Conservation (phyloP, 352 stramenopile genomes). For the Phytophthora pisi region DNA sequence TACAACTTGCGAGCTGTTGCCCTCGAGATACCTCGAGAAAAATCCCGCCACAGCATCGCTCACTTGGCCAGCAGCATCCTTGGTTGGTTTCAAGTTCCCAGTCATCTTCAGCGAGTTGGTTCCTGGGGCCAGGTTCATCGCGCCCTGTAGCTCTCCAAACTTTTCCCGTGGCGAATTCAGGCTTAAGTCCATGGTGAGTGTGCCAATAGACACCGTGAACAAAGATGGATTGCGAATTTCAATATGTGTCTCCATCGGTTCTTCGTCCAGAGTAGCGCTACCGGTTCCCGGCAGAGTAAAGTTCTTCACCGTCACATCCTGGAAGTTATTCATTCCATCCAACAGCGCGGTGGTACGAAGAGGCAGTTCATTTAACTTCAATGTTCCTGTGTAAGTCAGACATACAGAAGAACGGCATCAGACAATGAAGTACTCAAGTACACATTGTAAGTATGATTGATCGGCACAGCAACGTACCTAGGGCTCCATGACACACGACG, state of each 20-base stretch:
- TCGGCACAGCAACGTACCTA: conserved; percentile 44
- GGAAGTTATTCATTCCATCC: conserved; percentile 70
- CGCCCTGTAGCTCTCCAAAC: conserved; percentile 53
- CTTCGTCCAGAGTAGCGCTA: conserved; percentile 36
- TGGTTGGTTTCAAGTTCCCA: conserved; percentile 52
- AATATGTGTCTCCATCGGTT: conserved; percentile 66
- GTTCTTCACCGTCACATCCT: conserved; percentile 58
- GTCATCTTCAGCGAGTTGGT: conserved; percentile 56
- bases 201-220: conserved; percentile 70
- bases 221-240: conserved; percentile 75
- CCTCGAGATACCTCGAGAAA: conserved; percentile 74
- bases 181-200: conserved; percentile 57
- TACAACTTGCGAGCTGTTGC: conserved; percentile 55
- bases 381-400: conserved; percentile 36
- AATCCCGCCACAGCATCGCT: conserved; percentile 58
- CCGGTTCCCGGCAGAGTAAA: conserved; percentile 65
- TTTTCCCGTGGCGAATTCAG: conserved; percentile 42
- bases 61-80: conserved; percentile 49
- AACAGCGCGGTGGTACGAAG: conserved; percentile 51
- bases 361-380: conserved; percentile 58
- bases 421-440: background rate
- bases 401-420: background rate
- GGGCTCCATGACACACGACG: conserved; percentile 64
- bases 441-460: background rate
- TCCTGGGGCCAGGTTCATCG: conserved; percentile 61